Percentiles rank a stretch among this genome's conserved stretches.
Evolutionary conservation across 2,329 filamentous ascomycete species (phyloP).

Genomic region (Pseudogymnoascus sp.): DNA sequence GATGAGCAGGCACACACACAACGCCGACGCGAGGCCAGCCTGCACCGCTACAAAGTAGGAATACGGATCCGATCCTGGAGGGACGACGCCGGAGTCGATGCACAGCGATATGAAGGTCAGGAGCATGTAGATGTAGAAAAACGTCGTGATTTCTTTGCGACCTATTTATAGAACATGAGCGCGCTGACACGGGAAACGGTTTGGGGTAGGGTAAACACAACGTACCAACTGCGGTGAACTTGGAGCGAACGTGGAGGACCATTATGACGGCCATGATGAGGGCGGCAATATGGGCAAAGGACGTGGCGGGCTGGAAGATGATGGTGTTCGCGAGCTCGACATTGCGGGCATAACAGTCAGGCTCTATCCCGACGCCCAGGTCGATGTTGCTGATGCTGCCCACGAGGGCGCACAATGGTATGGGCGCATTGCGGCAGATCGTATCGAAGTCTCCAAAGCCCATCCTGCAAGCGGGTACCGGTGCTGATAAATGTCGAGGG

Average conservation of each 20-base stretch:
- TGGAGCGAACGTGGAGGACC: slow-evolving; percentile 93
- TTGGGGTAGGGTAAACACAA: slow-evolving; percentile 18
- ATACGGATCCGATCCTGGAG: slow-evolving; percentile 71
- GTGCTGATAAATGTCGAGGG: slow-evolving; percentile 1
- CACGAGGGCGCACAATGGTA: slow-evolving; percentile 83
- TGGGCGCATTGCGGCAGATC: slow-evolving; percentile 77
- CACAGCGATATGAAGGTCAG: slow-evolving; percentile 83
- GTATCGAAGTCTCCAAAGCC: slow-evolving; percentile 85
- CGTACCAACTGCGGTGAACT: slow-evolving; percentile 95
- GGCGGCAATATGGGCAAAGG: slow-evolving; percentile 86
- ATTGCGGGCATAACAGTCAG: slow-evolving; percentile 87
- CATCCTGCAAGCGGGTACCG: slow-evolving; percentile 47
- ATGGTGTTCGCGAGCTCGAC: slow-evolving; percentile 97
- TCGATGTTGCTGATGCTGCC: slow-evolving; percentile 66
- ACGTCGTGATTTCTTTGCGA: slow-evolving; percentile 68
- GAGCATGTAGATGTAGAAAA: slow-evolving; percentile 95
- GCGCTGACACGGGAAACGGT: neutral
- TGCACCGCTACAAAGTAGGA: slow-evolving; percentile 90
- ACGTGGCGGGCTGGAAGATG: slow-evolving; percentile 90
- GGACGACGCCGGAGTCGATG: slow-evolving; percentile 87
- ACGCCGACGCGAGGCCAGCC: slow-evolving; percentile 74
- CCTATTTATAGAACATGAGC: slow-evolving; percentile 34
- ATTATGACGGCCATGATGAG: slow-evolving; percentile 92
- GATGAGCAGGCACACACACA: slow-evolving; percentile 84
- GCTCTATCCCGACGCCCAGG: slow-evolving; percentile 70